Conservation (phyloP, 495 filamentous ascomycete species). For the Neurospora sp. region DNA sequence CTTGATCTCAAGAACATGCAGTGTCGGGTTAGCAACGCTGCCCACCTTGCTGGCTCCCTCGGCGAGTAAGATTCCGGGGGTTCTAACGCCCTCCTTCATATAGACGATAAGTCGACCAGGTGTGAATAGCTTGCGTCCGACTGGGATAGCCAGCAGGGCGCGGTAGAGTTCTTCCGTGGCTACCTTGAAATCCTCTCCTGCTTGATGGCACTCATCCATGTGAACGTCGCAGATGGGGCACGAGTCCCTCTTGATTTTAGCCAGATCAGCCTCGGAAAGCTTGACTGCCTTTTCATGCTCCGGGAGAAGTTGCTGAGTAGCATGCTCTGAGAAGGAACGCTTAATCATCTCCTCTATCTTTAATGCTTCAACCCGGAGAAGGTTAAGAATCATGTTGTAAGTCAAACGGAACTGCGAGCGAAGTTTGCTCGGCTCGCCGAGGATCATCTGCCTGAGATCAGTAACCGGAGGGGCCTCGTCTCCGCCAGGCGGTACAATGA, state of each 20-base stretch:
- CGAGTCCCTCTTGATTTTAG: conserved; percentile 74
- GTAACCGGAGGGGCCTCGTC: conserved; percentile 79
- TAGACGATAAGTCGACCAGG: conserved; percentile 63
- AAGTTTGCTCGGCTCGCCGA: conserved; percentile 90
- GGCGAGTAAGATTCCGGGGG: conserved; percentile 65
- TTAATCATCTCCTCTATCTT: conserved; percentile 99
- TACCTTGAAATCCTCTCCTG: conserved; percentile 65
- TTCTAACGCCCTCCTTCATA: conserved; percentile 63
- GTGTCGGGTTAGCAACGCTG: conserved; percentile 47
- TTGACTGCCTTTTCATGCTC: conserved; percentile 92
- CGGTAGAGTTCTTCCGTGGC: conserved; percentile 66
- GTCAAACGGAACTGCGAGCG: conserved; percentile 93
- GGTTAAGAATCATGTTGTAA: conserved; percentile 98
- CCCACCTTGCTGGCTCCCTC: conserved; percentile 53
- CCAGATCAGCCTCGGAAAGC: conserved; percentile 83
- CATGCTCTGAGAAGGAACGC: conserved; percentile 95
- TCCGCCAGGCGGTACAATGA: conserved; percentile 71
- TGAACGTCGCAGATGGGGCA: conserved; percentile 77
- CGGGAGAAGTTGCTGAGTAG: conserved; percentile 89
- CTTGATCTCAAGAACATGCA: conserved; percentile 71
- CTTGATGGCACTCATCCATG: conserved; percentile 66
- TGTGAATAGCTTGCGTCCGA: conserved; percentile 70
- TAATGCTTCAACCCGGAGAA: conserved; percentile 87
- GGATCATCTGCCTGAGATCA: conserved; percentile 82
- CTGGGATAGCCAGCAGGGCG: conserved; percentile 58